Conservation (phyloP, 257 asterid species). For the Solanum rostratum region DNA sequence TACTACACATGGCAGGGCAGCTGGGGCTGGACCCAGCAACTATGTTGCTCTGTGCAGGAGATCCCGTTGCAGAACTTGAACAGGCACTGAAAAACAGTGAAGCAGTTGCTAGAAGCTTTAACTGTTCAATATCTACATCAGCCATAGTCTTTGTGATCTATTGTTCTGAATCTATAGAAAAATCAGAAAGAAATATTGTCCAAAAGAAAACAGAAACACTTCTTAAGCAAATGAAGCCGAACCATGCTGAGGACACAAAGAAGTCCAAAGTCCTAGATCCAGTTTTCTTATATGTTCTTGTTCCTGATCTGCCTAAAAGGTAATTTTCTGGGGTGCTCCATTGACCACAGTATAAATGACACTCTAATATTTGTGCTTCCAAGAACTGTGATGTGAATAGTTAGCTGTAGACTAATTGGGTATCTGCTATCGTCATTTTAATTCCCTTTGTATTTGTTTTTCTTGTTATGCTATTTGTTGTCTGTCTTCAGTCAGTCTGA, state of each 20-base stretch:
- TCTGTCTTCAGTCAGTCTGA: neutral
- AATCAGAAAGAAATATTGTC: constrained; percentile 43
- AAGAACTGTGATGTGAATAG: neutral
- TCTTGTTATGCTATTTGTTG: neutral
- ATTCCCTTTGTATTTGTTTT: neutral
- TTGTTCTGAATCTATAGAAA: constrained; percentile 50
- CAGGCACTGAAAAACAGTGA: constrained; percentile 66
- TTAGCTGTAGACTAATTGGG: neutral
- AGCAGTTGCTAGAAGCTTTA: constrained; percentile 70
- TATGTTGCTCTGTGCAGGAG: constrained; percentile 60
- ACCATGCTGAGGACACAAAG: constrained; percentile 25
- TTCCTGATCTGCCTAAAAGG: constrained; percentile 99
- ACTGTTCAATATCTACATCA: constrained; percentile 57
- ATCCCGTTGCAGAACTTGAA: constrained; percentile 58
- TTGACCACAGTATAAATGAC: neutral
- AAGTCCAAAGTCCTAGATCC: constrained; percentile 32
- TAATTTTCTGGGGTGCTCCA: constrained; percentile 4
- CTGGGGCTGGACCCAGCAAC: constrained; percentile 93
- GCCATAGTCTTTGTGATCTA: constrained; percentile 53
- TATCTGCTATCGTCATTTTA: neutral
- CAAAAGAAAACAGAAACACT: constrained; percentile 39
- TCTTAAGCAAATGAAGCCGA: constrained; percentile 47
- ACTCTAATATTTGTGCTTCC: neutral
- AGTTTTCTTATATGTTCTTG: constrained; percentile 54
- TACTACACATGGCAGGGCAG: constrained; percentile 94